phyloP scores from a whole-genome alignment of 1,284 basidiomycete genomes.

The Pyrrhoderma noxium region DNA sequence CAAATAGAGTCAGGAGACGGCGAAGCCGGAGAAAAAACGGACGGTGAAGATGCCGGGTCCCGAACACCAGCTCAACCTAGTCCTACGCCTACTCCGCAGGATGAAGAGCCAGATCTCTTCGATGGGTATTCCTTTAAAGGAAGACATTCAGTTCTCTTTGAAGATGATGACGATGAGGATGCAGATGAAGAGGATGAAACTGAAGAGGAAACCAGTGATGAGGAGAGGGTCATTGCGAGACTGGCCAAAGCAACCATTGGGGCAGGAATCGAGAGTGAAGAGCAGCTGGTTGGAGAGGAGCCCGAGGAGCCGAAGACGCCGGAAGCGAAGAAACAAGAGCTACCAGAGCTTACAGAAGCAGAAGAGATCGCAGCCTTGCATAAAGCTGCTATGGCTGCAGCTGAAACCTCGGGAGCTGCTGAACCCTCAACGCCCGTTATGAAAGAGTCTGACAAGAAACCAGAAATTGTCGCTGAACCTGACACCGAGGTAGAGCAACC shows the following conservation, averaged over 20 bases:
- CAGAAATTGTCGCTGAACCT: slow-evolving; percentile 3
- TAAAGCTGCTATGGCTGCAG: slow-evolving; percentile 11
- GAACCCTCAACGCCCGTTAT: slow-evolving; percentile 6
- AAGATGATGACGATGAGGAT: slow-evolving; percentile 49
- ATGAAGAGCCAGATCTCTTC: slow-evolving; percentile 63
- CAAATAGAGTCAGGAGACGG: slow-evolving; percentile 33
- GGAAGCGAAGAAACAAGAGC: slow-evolving; percentile 48
- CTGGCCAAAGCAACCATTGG: slow-evolving; percentile 14
- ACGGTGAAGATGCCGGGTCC: slow-evolving; percentile 57
- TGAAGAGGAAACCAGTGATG: slow-evolving; percentile 26
- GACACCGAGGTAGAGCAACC: not conserved
- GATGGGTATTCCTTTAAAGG: slow-evolving; percentile 89
- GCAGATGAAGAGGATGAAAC: slow-evolving; percentile 38
- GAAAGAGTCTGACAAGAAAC: slow-evolving; percentile 4
- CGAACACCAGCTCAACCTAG: slow-evolving; percentile 66
- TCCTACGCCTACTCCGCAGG: slow-evolving; percentile 36
- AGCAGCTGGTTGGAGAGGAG: slow-evolving; percentile 4
- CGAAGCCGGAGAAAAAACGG: slow-evolving; percentile 37
- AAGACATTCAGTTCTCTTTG: slow-evolving; percentile 67
- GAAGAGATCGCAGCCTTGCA: slow-evolving; percentile 20
- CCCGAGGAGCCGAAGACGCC: slow-evolving; percentile 62
- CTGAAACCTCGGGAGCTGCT: slow-evolving; percentile 9
- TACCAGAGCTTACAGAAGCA: slow-evolving; percentile 31
- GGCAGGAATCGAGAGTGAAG: not conserved
- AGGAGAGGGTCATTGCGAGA: slow-evolving; percentile 26